Evolutionary conservation across 2,329 filamentous ascomycete genomes (phyloP), one percentile per base, ranked within the genome.

Genomic region (Aspergillus carbonarius): DNA sequence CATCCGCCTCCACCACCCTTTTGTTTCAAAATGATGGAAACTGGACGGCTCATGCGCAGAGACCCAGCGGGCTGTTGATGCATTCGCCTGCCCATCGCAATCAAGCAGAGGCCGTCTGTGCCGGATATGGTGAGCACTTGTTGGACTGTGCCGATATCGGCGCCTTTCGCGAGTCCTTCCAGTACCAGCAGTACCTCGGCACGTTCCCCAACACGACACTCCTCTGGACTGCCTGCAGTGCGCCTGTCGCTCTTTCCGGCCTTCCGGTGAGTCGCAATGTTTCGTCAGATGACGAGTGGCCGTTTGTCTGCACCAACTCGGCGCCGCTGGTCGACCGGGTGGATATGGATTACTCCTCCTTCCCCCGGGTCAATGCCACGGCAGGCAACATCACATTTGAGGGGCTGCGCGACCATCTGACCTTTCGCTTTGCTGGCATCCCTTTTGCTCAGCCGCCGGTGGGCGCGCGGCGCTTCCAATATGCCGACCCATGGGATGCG

Each of bases 371-470:
- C 20, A 46, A 46, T 27, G 5, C 23, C 5, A 46, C 42, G 23
- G 23, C 42, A 46, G 13, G 42, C 7, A 46, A 25, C 6, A 46
- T 46, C 12, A 27, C 23, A 4, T 46, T 46, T 4, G 42, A 25
- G 7, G 82, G 82, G 0, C 83, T 78, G 64, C 75, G 81, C 10
- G 82, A 84, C 63, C 76, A 81, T 63, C 83, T 83, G 66, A 83
- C 72, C 1, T 82, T 81, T 62, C 76, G 77, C 10, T 81, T 81
- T 65, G 66, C 76, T 8, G 78, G 79, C 5, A 78, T 81, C 25
- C 77, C 75, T 1, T 81, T 79, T 60, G 78, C 79, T 9, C 71
- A 74, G 60, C 6, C 60, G 5, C 76, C 77, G 5, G 2, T 46
- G 18, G 42, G 63, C 68, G 34, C 74, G 79, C 20, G 81, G 77